Evolutionary conservation across 768 basidiomycete genomes (phyloP).

Genomic region (Phylloporus scabripes): DNA sequence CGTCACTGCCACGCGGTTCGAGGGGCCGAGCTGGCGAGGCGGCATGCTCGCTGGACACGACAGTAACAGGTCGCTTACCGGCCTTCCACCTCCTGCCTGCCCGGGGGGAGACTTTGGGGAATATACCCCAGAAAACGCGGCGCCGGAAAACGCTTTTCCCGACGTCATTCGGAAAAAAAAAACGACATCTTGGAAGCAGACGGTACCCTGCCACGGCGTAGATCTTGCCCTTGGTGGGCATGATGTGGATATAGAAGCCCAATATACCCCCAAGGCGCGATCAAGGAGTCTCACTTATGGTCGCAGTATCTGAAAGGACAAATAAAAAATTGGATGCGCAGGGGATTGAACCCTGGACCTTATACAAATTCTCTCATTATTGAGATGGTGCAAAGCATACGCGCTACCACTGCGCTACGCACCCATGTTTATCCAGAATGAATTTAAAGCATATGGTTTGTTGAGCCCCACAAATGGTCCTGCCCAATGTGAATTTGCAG

Average conservation of each 20-base stretch:
- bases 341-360: slow-evolving; percentile 41
- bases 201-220: background rate
- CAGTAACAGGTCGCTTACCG: slow-evolving; percentile 43
- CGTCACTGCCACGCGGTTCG: slow-evolving; percentile 70
- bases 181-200: slow-evolving; percentile 54
- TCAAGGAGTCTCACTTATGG: background rate
- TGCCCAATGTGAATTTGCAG: no score
- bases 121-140: slow-evolving; percentile 66
- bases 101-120: slow-evolving; percentile 53
- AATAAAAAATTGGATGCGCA: slow-evolving; percentile 32
- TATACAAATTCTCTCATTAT: slow-evolving; percentile 27
- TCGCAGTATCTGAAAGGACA: background rate
- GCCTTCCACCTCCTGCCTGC: slow-evolving; percentile 51
- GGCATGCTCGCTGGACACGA: background rate
- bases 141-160: slow-evolving; percentile 67
- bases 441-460: background rate
- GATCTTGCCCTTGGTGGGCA: background rate
- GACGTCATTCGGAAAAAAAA: slow-evolving; percentile 62
- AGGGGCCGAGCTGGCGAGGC: slow-evolving; percentile 48
- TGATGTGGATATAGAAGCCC: background rate
- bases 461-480: background rate
- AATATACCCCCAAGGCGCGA: background rate
- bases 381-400: slow-evolving; percentile 36
- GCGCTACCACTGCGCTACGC: slow-evolving; percentile 37
- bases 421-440: slow-evolving; percentile 1